Conservation (phyloP, 2,329 filamentous ascomycete species). For the Fusarium clavum region DNA sequence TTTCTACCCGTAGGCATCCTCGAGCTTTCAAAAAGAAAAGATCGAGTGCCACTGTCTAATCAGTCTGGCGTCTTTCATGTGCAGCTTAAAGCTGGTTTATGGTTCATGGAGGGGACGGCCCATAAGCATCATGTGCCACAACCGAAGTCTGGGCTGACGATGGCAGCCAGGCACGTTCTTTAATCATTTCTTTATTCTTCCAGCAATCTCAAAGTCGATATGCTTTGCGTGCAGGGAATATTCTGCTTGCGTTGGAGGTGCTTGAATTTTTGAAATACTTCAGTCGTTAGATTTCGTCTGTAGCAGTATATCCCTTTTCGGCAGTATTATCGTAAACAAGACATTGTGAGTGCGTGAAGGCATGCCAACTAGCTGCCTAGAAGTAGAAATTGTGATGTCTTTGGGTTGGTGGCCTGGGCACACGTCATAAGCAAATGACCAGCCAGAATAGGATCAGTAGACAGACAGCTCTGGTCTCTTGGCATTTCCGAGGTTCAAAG, state of each 20-base stretch:
- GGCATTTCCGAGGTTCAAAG: conserved; percentile 45
- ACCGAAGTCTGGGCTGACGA: conserved; percentile 23
- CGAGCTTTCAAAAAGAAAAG: background rate
- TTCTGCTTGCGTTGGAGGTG: background rate
- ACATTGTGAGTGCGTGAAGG: background rate
- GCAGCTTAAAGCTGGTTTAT: conserved; percentile 13
- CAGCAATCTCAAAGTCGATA: background rate
- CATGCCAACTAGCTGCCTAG: background rate
- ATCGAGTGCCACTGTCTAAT: conserved; percentile 25
- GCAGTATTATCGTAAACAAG: background rate
- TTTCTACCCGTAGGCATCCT: conserved; percentile 2
- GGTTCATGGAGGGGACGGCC: conserved; percentile 13
- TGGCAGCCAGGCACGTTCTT: background rate
- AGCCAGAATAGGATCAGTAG: conserved; percentile 1
- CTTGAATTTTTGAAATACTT: background rate
- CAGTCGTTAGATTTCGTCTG: background rate
- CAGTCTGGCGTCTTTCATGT: conserved; percentile 32
- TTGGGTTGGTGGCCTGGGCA: conserved; percentile 10
- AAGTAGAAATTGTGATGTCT: conserved; percentile 9
- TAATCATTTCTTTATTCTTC: background rate
- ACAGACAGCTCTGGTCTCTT: conserved; percentile 12
- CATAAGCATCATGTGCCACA: conserved; percentile 33
- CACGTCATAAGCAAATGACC: conserved; percentile 23
- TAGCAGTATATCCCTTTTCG: background rate
- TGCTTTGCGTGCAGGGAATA: background rate